Conservation (phyloP, 768 basidiomycete species). For the Amanita pseudoporphyria region DNA sequence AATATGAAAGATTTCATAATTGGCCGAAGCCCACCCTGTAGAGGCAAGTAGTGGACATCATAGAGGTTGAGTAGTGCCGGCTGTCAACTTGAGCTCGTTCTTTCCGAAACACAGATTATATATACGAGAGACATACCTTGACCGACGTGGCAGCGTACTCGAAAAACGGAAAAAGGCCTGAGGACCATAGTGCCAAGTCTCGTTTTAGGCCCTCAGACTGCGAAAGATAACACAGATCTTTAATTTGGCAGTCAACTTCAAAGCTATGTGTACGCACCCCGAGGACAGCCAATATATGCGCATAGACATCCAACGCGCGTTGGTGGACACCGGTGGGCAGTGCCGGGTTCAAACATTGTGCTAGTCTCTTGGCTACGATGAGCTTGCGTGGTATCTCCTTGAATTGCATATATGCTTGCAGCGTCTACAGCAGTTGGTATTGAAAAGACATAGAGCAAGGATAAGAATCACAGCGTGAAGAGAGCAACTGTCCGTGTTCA, state of each 20-base stretch:
- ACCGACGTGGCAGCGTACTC: slow-evolving; percentile 99
- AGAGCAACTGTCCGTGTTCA: slow-evolving; percentile 5
- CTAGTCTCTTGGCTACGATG: slow-evolving; percentile 86
- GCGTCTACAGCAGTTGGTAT: slow-evolving; percentile 43
- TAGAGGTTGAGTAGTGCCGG: slow-evolving; percentile 88
- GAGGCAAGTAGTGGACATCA: slow-evolving; percentile 83
- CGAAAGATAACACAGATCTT: slow-evolving; percentile 4
- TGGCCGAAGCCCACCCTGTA: slow-evolving; percentile 74
- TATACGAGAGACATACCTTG: slow-evolving; percentile 42
- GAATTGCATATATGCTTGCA: slow-evolving; percentile 90
- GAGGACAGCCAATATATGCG: slow-evolving; percentile 82
- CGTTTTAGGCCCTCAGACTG: slow-evolving; percentile 80
- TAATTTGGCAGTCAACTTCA: slow-evolving; percentile 4
- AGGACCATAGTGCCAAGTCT: slow-evolving; percentile 90
- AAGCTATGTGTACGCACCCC: slow-evolving; percentile 49
- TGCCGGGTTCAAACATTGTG: slow-evolving; percentile 97
- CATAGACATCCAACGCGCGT: slow-evolving; percentile 90
- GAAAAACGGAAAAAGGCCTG: slow-evolving; percentile 96
- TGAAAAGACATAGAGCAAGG: background rate
- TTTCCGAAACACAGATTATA: background rate
- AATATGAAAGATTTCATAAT: slow-evolving; percentile 93
- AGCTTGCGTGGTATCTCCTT: slow-evolving; percentile 94
- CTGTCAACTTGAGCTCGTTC: slow-evolving; percentile 24
- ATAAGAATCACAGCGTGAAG: background rate
- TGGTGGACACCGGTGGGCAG: slow-evolving; percentile 96